Evolutionary conservation across 192 early-diverging fungal species (phyloP), one percentile per base, ranked within the genome.

Genomic region (Coemansia sp.): DNA sequence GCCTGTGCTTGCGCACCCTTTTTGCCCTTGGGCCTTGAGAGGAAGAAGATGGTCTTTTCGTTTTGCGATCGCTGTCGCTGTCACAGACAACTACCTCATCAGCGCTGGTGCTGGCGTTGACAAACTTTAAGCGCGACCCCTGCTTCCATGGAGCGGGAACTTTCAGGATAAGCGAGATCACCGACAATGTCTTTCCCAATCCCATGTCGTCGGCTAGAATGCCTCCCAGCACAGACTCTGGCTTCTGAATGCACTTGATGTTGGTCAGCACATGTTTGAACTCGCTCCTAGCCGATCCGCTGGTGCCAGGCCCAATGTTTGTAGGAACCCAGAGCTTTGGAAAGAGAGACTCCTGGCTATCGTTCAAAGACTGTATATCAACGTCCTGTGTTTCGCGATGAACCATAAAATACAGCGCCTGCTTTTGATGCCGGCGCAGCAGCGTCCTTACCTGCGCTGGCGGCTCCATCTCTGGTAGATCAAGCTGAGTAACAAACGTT

Each of bases 341-440:
- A 49, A 80, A 80, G 7, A 30, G 30, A 6, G 50, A 18, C 18
- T 34, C 56, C 12, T 33, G 51, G 20, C 62, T 62, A 5, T 40
- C 36, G 28, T 34, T 55, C 0, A 66, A 40, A 3, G 61, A 52
- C 50, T 87, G 73, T 0, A 77, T 68, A 32, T 86, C 88, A 55
- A 89, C 85, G 12, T 87, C 85, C 28, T 77, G 74, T 29, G 86
- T 87, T 70, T 95, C 93, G 18, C 91, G 85, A 60, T 91, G 79
- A 36, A 86, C 58, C 85, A 95, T 87, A 67, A 92, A 95, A 66
- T 85, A 84, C 6, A 95, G 84, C 3, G 90, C 93, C 71, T 95
- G 93, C 60, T 88, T 89, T 62, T 95, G 93, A 73, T 95, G 91
- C 60, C 86, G 76, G 55, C 89, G 89, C 81, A 95, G 69, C n/a